phyloP scores from a whole-genome alignment of 331 rosid genomes.

The Acacia concinna region DNA sequence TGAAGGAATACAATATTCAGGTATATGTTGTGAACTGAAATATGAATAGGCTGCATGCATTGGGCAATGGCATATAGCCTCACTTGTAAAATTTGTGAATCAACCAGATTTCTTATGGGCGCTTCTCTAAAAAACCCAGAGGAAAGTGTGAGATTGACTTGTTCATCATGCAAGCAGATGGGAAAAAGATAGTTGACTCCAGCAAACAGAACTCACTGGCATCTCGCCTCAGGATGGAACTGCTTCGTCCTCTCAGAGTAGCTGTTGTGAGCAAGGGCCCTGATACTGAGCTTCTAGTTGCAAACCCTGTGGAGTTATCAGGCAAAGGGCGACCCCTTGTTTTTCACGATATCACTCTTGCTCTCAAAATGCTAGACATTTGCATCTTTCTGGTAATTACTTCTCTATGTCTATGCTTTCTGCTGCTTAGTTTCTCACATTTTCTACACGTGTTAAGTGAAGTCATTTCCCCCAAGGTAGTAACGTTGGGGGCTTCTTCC shows the following conservation, averaged over 20 bases:
- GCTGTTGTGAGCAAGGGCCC: slow-evolving; percentile 84
- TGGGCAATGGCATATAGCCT: slow-evolving; percentile 3
- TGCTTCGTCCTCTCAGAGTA: slow-evolving; percentile 77
- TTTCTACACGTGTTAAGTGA: background rate
- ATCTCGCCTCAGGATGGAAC: slow-evolving; percentile 68
- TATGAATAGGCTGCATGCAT: slow-evolving; percentile 9
- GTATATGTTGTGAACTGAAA: slow-evolving; percentile 37
- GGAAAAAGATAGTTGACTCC: slow-evolving; percentile 83
- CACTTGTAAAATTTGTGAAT: slow-evolving; percentile 19
- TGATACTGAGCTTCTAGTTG: slow-evolving; percentile 81
- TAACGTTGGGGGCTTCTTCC: background rate
- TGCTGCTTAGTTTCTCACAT: slow-evolving; percentile 6
- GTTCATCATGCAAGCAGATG: slow-evolving; percentile 90
- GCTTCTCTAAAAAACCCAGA: slow-evolving; percentile 58
- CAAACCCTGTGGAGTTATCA: slow-evolving; percentile 88
- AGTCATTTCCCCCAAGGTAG: background rate
- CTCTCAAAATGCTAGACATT: slow-evolving; percentile 70
- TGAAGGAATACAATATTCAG: slow-evolving; percentile 92
- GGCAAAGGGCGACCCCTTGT: slow-evolving; percentile 97
- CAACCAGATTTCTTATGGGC: slow-evolving; percentile 90
- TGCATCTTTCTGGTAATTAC: slow-evolving; percentile 82
- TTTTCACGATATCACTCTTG: slow-evolving; percentile 81
- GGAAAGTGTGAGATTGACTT: slow-evolving; percentile 84
- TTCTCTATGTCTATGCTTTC: slow-evolving; percentile 25
- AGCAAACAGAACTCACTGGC: slow-evolving; percentile 72